phyloP scores from a whole-genome alignment of 129 eudicot genomes.

The Lactuca saligna region DNA sequence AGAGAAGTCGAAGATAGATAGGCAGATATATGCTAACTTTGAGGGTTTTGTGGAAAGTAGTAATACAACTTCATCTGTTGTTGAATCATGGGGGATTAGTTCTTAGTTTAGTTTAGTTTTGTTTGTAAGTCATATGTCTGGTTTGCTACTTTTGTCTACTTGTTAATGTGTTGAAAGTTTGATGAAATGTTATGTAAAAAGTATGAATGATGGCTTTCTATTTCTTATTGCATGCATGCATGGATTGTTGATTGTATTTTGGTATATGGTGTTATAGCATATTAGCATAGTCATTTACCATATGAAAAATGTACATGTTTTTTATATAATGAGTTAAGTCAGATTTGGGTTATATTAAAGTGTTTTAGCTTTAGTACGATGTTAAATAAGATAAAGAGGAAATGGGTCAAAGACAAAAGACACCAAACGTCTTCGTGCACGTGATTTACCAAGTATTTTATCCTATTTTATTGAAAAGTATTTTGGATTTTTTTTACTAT shows the following conservation, averaged over 20 bases:
- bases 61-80: constrained; percentile 5
- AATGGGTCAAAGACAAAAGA: neutral
- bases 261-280: too few species aligned
- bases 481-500: too few species aligned
- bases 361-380: neutral
- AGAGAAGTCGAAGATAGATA: constrained; percentile 35
- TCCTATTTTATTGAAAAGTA: too few species aligned
- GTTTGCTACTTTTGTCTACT: neutral
- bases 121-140: constrained; percentile 28
- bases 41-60: constrained; percentile 44
- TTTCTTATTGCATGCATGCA: neutral
- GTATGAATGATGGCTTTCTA: neutral
- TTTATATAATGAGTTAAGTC: too few species aligned
- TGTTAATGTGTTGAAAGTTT: neutral
- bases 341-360: too few species aligned
- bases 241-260: too few species aligned
- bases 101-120: neutral
- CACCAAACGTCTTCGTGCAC: too few species aligned
- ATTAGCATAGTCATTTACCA: too few species aligned
- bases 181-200: neutral
- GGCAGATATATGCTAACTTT: constrained; percentile 47
- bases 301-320: too few species aligned
- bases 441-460: too few species aligned
- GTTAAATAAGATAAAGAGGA: neutral
- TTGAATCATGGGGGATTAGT: constrained; percentile 13